Percentiles rank a stretch among this genome's conserved stretches.
These are phyloP conservation scores for Saccharomycopsis olivae DNA, from an alignment of 805 yeast species.

Conservation along the genomic window DNA sequence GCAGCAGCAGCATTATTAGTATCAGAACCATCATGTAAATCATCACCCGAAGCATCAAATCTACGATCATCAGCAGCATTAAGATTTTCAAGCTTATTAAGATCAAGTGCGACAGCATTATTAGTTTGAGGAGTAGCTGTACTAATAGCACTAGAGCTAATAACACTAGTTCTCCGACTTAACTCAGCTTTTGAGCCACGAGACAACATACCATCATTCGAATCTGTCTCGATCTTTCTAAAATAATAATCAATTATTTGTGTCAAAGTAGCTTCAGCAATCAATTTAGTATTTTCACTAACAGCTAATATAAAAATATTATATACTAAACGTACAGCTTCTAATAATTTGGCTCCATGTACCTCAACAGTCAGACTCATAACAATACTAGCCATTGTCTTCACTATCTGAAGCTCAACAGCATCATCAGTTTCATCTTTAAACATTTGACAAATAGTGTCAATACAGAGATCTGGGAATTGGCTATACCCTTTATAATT, in stretches of 20 bases:
- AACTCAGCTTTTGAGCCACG: conserved; percentile 7
- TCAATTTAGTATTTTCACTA: conserved; percentile 55
- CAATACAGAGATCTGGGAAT: conserved; percentile 15
- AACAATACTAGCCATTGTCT: conserved; percentile 84
- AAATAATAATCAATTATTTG: conserved; percentile 83
- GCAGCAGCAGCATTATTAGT: conserved; percentile 55
- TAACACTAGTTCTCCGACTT: conserved; percentile 10
- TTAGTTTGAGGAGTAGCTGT: too few relatives aligned
- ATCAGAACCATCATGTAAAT: conserved; percentile 20
- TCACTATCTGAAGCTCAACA: conserved; percentile 84
- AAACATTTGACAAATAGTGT: conserved; percentile 12
- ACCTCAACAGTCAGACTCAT: conserved; percentile 71
- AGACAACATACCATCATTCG: not conserved
- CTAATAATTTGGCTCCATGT: conserved; percentile 81
- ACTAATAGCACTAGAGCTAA: not conserved
- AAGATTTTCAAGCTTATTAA: conserved; percentile 24
- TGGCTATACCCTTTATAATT: conserved; percentile 6
- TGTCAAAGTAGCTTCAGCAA: conserved; percentile 90
- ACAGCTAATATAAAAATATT: conserved; percentile 78
- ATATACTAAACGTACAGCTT: conserved; percentile 88
- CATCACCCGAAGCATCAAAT: conserved; percentile 20
- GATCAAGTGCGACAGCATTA: conserved; percentile 19
- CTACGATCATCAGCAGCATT: conserved; percentile 22
- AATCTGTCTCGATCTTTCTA: conserved; percentile 47
- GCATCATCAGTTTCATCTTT: conserved; percentile 78